Percentiles rank a stretch among this genome's conserved stretches.
phyloP scores from a whole-genome alignment of 2,329 filamentous ascomycete species.

The Colletotrichum viniferum region DNA sequence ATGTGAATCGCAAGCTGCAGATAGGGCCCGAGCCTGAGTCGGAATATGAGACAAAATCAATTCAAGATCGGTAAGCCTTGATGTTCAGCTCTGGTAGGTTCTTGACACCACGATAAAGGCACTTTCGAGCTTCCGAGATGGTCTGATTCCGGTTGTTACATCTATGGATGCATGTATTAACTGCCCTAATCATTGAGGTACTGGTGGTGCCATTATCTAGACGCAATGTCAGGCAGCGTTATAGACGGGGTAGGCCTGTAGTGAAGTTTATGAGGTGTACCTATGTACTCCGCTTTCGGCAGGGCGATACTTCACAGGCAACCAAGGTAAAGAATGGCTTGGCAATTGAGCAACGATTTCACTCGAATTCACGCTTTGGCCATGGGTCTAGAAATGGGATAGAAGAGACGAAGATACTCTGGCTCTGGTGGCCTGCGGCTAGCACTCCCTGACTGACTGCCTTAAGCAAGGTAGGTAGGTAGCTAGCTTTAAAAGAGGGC shows the following conservation, averaged over 20 bases:
- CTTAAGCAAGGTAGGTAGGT: background rate
- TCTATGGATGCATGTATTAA: background rate
- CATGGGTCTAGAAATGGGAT: background rate
- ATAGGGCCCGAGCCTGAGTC: background rate
- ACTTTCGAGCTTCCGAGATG: background rate
- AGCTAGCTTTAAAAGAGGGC: background rate
- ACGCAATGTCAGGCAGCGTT: background rate
- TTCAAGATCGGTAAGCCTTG: background rate
- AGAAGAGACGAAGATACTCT: background rate
- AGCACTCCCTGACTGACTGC: background rate
- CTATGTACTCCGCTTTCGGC: background rate
- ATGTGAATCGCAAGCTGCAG: background rate
- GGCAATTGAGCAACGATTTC: background rate
- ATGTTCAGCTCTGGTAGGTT: background rate
- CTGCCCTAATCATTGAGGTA: background rate
- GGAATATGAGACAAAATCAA: background rate
- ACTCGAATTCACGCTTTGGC: background rate
- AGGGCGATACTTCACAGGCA: background rate
- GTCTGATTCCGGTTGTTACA: background rate
- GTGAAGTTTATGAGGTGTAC: background rate
- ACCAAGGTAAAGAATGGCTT: background rate
- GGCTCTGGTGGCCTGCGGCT: background rate
- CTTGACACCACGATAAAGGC: background rate
- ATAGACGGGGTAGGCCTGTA: background rate
- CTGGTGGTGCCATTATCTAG: background rate